These are phyloP conservation scores for Diaporthe ampelina DNA, from an alignment of 2,329 filamentous ascomycete genomes.

Conservation along the genomic window DNA sequence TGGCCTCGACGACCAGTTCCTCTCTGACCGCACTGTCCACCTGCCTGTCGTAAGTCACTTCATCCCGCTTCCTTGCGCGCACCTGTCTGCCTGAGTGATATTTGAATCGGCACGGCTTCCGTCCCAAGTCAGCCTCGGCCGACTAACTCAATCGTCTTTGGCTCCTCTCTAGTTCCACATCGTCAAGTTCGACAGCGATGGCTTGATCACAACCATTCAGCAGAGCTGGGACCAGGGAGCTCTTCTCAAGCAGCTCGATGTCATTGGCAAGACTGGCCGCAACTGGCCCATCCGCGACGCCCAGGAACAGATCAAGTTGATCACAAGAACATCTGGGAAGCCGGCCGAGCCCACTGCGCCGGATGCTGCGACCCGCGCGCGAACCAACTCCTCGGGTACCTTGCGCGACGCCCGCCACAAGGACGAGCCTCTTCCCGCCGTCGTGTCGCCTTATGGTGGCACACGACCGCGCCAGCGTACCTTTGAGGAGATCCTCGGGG, in stretches of 20 bases:
- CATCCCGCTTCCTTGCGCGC: background rate
- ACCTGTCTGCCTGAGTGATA: constrained; percentile 4
- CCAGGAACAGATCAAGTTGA: constrained; percentile 84
- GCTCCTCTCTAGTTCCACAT: constrained; percentile 78
- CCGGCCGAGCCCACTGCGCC: constrained; percentile 47
- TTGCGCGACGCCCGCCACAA: constrained; percentile 76
- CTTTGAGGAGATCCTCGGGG: constrained; percentile 79
- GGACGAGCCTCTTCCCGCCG: constrained; percentile 63
- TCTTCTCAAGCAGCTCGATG: constrained; percentile 91
- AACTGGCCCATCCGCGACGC: constrained; percentile 97
- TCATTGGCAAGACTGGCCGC: constrained; percentile 89
- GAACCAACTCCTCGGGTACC: constrained; percentile 67
- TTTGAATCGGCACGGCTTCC: background rate
- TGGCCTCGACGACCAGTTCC: constrained; percentile 92
- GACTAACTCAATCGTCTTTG: constrained; percentile 12
- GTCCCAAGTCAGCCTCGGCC: background rate
- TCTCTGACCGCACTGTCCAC: constrained; percentile 83
- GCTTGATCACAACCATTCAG: constrained; percentile 88
- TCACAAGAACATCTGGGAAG: constrained; percentile 66
- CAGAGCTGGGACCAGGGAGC: constrained; percentile 96
- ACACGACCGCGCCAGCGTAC: constrained; percentile 75
- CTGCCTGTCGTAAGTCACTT: constrained; percentile 81
- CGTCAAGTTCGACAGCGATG: constrained; percentile 82
- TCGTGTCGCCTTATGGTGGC: constrained; percentile 74
- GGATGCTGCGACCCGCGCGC: constrained; percentile 59